These are phyloP conservation scores for Myxozyma melibiosi DNA, from an alignment of 805 yeast species.

Conservation along the genomic window DNA sequence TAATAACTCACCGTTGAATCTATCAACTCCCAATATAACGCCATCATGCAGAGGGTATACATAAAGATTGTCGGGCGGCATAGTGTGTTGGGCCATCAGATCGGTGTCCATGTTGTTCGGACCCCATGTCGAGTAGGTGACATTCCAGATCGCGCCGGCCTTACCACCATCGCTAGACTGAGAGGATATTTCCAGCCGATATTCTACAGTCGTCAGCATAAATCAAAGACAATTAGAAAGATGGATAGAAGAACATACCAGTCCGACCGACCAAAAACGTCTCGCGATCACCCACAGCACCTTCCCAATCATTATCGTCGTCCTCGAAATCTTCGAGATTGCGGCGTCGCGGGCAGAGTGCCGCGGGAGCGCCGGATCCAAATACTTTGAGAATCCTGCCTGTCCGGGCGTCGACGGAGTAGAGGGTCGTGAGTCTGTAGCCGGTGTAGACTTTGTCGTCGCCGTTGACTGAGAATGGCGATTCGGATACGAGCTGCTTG, in stretches of 20 bases:
- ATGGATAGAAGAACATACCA: constrained; percentile 2
- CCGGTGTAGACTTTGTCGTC: constrained; percentile 90
- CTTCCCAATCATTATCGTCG: constrained; percentile 24
- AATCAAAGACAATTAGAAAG: constrained; percentile 31
- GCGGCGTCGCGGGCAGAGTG: constrained; percentile 20
- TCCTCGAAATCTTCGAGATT: constrained; percentile 29
- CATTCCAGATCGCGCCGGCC: constrained; percentile 75
- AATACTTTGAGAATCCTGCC: constrained; percentile 74
- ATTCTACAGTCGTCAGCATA: constrained; percentile 36
- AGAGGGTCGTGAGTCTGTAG: constrained; percentile 70
- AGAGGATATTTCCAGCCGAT: constrained; percentile 49
- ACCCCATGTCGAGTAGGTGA: constrained; percentile 86
- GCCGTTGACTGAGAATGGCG: constrained; percentile 80
- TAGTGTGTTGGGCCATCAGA: constrained; percentile 49
- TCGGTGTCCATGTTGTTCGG: constrained; percentile 80
- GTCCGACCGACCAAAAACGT: constrained; percentile 26
- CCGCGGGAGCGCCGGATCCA: constrained; percentile 54
- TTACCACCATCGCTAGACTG: constrained; percentile 67
- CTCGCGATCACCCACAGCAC: constrained; percentile 15
- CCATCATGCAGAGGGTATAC: constrained; percentile 84
- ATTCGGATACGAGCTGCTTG: constrained; percentile 70
- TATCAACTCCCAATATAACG: constrained; percentile 69
- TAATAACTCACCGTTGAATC: constrained; percentile 65
- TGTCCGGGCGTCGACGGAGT: constrained; percentile 67
- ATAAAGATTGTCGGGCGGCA: constrained; percentile 62